A percentile compares a stretch with the other conserved stretches of the same genome.
phyloP scores from a whole-genome alignment of 176 grass and related monocot species.

The Olyra latifolia region DNA sequence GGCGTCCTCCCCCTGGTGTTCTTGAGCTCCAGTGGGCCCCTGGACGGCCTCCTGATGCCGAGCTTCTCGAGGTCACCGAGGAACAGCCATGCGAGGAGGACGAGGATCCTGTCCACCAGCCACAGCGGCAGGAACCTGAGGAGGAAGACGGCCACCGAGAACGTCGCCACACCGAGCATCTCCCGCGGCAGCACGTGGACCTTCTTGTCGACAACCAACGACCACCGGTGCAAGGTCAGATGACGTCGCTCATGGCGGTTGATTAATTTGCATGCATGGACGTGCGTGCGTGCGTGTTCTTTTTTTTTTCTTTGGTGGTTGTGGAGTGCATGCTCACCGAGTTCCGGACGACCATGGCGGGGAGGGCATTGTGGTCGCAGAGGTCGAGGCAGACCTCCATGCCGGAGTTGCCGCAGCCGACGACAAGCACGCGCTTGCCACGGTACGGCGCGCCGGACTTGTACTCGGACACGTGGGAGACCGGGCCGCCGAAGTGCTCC shows the following conservation, averaged over 20 bases:
- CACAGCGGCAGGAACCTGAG: constrained; percentile 58
- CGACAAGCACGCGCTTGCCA: constrained; percentile 70
- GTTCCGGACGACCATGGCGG: constrained; percentile 74
- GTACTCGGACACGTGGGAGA: constrained; percentile 64
- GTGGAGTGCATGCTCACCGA: constrained; percentile 51
- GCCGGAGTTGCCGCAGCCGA: constrained; percentile 83
- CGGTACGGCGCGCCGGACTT: constrained; percentile 58
- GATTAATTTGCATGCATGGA: not conserved
- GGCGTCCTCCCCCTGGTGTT: constrained; percentile 66
- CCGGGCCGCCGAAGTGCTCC: constrained; percentile 35
- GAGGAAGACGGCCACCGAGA: constrained; percentile 64
- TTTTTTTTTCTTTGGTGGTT: not conserved
- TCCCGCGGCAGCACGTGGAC: constrained; percentile 82
- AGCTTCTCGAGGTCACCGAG: constrained; percentile 58
- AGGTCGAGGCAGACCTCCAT: constrained; percentile 92
- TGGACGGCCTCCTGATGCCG: constrained; percentile 50
- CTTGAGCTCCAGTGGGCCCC: constrained; percentile 67
- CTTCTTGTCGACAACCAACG: constrained; percentile 39
- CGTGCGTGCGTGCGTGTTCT: not conserved
- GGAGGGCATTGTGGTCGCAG: constrained; percentile 67
- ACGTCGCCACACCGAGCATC: constrained; percentile 65
- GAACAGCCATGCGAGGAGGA: constrained; percentile 59
- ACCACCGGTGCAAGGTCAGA: not conserved
- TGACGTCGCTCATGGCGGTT: not conserved
- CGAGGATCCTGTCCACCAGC: constrained; percentile 69